A percentile compares a stretch with the other conserved stretches of the same genome.
Conservation (phyloP, 2,329 filamentous ascomycete species). For the Pseudogymnoascus sp. region DNA sequence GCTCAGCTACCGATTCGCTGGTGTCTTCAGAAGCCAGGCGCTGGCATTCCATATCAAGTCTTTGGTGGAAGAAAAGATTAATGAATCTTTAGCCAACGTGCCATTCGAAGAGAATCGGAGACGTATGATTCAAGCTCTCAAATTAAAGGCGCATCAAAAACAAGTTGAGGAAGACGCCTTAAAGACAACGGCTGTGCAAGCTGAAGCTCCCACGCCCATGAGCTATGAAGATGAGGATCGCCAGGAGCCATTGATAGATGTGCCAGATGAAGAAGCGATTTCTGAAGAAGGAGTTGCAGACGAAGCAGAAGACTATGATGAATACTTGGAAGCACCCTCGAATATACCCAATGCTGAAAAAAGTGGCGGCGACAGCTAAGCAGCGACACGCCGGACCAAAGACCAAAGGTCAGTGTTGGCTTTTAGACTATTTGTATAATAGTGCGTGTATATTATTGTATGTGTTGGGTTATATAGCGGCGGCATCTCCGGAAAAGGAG, state of each 20-base stretch:
- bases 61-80: slow-evolving; percentile 69
- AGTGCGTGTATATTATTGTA: slow-evolving; percentile 4
- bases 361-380: not conserved
- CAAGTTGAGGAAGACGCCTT: not conserved
- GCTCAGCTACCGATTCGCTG: slow-evolving; percentile 83
- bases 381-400: not conserved
- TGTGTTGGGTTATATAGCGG: not conserved
- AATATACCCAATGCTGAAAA: not conserved
- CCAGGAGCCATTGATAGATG: slow-evolving; percentile 1
- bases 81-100: slow-evolving; percentile 18
- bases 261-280: not conserved
- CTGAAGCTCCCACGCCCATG: not conserved
- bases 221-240: slow-evolving; percentile 4
- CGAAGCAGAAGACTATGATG: slow-evolving; percentile 1
- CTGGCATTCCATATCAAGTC: slow-evolving; percentile 74
- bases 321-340: not conserved
- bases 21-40: slow-evolving; percentile 67
- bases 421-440: not conserved
- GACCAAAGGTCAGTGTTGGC: not conserved
- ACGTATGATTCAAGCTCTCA: not conserved
- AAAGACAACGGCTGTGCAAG: not conserved
- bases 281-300: not conserved
- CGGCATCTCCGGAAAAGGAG: not conserved
- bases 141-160: not conserved
- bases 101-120: slow-evolving; percentile 3